Conservation (phyloP, 257 asterid species). For the Scutellaria baicalensis region DNA sequence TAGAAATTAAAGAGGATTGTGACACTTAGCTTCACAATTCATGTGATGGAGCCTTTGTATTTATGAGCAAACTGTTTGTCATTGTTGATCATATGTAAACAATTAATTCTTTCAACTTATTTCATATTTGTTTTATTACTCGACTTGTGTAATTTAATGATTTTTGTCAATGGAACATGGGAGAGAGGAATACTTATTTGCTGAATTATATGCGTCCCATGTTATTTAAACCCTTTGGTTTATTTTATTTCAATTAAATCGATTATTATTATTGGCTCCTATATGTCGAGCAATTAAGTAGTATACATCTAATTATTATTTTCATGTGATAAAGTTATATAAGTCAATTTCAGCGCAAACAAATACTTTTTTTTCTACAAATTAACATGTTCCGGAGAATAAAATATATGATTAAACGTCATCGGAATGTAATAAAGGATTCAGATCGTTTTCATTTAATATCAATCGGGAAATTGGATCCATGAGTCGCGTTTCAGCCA, state of each 20-base stretch:
- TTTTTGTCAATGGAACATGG: constrained; percentile 18
- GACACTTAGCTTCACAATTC: constrained; percentile 27
- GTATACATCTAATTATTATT: too few species aligned
- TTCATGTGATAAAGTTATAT: too few species aligned
- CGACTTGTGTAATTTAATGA: neutral
- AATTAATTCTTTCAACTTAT: neutral
- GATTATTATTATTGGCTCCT: neutral
- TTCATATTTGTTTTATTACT: neutral
- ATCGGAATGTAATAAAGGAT: too few species aligned
- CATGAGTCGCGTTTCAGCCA: too few species aligned
- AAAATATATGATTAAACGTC: too few species aligned
- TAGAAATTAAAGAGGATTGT: constrained; percentile 19
- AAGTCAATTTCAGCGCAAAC: too few species aligned
- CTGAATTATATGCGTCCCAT: neutral
- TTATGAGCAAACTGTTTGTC: constrained; percentile 19
- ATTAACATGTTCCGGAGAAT: too few species aligned
- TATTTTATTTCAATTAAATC: neutral
- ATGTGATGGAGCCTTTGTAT: constrained; percentile 31
- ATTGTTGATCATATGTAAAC: constrained; percentile 20
- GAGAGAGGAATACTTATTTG: neutral
- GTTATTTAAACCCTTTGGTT: neutral
- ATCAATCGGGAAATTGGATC: too few species aligned
- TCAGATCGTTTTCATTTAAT: neutral
- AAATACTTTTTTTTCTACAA: too few species aligned
- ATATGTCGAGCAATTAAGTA: too few species aligned